Percentiles rank a stretch among this genome's conserved stretches.
These are phyloP conservation scores for Wickerhamomyces chambardii DNA, from an alignment of 805 yeast genomes.

Conservation along the genomic window DNA sequence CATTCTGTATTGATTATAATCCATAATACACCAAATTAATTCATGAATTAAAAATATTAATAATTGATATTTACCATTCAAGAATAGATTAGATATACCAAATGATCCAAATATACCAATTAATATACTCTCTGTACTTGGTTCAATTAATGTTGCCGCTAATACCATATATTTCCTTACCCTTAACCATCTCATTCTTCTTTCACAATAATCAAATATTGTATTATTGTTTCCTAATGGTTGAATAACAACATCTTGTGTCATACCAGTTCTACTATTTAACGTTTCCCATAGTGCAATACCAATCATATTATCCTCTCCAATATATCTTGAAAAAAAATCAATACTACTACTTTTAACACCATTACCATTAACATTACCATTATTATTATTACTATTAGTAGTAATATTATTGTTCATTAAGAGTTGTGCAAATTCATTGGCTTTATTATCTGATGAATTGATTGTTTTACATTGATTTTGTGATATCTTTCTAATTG, in stretches of 20 bases:
- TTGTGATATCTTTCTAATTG: conserved; percentile 35
- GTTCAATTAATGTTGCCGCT: conserved; percentile 78
- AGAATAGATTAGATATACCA: conserved; percentile 40
- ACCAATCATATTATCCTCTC: conserved; percentile 91
- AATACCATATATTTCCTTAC: conserved; percentile 84
- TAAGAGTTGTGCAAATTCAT: conserved; percentile 2
- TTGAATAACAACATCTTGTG: conserved; percentile 73
- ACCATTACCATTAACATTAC: conserved; percentile 22
- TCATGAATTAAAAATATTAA: conserved; percentile 42
- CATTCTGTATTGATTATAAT: conserved; percentile 46
- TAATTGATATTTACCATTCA: conserved; percentile 22
- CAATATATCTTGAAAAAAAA: conserved; percentile 72
- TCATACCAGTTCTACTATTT: conserved; percentile 69
- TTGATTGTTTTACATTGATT: conserved; percentile 16
- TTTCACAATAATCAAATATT: conserved; percentile 45
- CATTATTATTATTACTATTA: neutral
- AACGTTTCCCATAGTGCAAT: conserved; percentile 67
- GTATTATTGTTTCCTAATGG: conserved; percentile 39
- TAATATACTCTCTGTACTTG: conserved; percentile 71
- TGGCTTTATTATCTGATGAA: conserved; percentile 26
- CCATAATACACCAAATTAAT: conserved; percentile 54
- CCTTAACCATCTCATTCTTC: conserved; percentile 80
- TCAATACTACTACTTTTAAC: conserved; percentile 40
- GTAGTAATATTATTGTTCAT: too few species aligned
- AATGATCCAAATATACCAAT: conserved; percentile 60